Evolutionary conservation across 2,329 filamentous ascomycete genomes (phyloP).

Genomic region (Ceratocystis variospora): DNA sequence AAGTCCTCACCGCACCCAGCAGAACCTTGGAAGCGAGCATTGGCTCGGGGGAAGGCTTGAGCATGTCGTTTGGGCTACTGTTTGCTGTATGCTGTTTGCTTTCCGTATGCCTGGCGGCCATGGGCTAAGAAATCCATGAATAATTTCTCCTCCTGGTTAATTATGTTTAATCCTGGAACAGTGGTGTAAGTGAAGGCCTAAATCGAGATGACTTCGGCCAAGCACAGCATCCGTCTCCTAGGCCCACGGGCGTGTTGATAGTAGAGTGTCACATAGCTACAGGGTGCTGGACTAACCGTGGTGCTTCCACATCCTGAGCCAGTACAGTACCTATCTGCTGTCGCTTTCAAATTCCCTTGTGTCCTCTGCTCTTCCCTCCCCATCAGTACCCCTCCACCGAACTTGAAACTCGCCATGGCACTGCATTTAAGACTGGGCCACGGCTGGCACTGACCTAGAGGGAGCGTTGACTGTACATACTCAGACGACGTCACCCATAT

Average conservation of each 20-base stretch:
- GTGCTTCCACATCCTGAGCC: not conserved
- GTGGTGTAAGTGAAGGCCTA: not conserved
- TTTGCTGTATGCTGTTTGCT: not conserved
- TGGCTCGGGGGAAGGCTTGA: too few relatives aligned
- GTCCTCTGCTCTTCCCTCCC: not conserved
- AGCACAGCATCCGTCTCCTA: not conserved
- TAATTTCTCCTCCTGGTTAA: not conserved
- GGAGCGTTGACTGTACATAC: not conserved
- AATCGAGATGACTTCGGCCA: not conserved
- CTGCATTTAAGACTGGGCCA: not conserved
- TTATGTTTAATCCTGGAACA: too few relatives aligned
- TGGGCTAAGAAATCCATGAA: not conserved
- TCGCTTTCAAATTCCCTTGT: not conserved
- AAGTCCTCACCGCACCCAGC: too few relatives aligned
- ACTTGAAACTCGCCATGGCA: not conserved
- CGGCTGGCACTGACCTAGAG: not conserved
- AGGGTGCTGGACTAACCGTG: not conserved
- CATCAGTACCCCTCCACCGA: not conserved
- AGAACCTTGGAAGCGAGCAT: too few relatives aligned
- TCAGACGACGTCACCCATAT: not conserved
- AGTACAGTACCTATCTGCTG: not conserved
- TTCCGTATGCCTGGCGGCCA: not conserved
- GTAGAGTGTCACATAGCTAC: not conserved
- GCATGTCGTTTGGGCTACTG: not conserved
- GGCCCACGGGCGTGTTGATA: not conserved